Evolutionary conservation across 257 asterid genomes (phyloP), one percentile per base, ranked within the genome.

Genomic region (Thymus mandschuricus): DNA sequence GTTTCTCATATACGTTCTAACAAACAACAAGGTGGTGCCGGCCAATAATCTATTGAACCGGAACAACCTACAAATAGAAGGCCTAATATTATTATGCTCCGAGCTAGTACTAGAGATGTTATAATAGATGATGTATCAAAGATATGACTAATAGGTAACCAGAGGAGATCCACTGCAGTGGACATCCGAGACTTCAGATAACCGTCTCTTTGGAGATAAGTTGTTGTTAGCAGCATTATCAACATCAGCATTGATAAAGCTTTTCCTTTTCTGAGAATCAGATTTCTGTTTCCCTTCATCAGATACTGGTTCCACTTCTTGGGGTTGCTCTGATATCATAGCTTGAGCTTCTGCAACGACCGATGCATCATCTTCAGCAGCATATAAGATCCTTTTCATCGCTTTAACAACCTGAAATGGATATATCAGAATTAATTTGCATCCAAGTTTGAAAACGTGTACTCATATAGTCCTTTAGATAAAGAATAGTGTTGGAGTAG

Each of bases 111-210:
- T 70, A 57, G 60, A 67, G 38, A 46, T 74, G 58, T 50, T 7
- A 31, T 43, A 28, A 21, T 11, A 50, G 56, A 64, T 9, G 31
- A 57, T 58, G 56, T 15, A 48, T 33, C 10, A 45, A 58, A 35
- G 43, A 63, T 33, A 62, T 59, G 72, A 74, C 86, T 85, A 91
- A 81, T 70, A 86, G 21, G 92, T 85, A 86, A 86, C 82, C 3
- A 89, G 88, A 48, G 92, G 94, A 10, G 96, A 87, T 45, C 85
- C 96, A 69, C 95, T 87, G 88, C 89, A 87, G 68, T 86, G 96
- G 60, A 91, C 96, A 83, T 89, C 97, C 27, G 96, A 84, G 21
- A 84, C 75, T 75, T 89, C 97, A 57, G 96, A 78, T n/a, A 85
- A 71, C 73, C 89, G 85, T 78, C 81, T 96, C 85, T 88, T 86